phyloP scores from a whole-genome alignment of 805 yeast species.

The Wickerhamomyces bovis region DNA sequence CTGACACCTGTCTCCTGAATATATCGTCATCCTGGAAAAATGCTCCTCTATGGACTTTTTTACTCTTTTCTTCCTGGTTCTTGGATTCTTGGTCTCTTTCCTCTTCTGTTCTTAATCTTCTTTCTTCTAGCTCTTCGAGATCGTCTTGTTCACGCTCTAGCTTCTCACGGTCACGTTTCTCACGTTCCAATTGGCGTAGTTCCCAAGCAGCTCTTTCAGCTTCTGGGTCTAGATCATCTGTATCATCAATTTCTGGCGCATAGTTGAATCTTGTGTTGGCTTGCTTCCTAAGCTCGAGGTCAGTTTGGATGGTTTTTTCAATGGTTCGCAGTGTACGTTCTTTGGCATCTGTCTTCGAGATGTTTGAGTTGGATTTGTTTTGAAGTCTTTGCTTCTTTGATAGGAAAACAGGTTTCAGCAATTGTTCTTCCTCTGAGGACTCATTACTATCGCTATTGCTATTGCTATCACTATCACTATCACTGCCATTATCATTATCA shows the following conservation, averaged over 20 bases:
- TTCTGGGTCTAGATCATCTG: conserved; percentile 52
- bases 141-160: conserved; percentile 22
- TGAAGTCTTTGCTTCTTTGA: conserved; percentile 10
- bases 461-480: conserved; percentile 10
- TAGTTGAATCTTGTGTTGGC: conserved; percentile 21
- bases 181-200: conserved; percentile 47
- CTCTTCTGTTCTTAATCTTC: conserved; percentile 19
- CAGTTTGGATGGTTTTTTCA: conserved; percentile 22
- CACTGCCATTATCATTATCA: conserved; percentile 18
- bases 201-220: conserved; percentile 52
- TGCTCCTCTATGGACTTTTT: conserved; percentile 11
- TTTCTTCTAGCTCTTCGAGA: conserved; percentile 20
- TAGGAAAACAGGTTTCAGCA: conserved; percentile 23
- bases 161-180: conserved; percentile 16
- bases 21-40: conserved; percentile 17
- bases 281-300: conserved; percentile 14
- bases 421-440: conserved; percentile 10
- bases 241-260: conserved; percentile 42
- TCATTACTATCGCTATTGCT: conserved; percentile 7
- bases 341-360: conserved; percentile 20
- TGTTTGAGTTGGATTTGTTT: conserved; percentile 1
- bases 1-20: conserved; percentile 9
- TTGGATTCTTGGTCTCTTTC: conserved; percentile 16
- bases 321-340: conserved; percentile 21
- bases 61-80: conserved; percentile 6